Percentiles rank a stretch among this genome's conserved stretches.
These are phyloP conservation scores for Eutrema japonicum DNA, from an alignment of 345 rosid genomes.

Conservation along the genomic window DNA sequence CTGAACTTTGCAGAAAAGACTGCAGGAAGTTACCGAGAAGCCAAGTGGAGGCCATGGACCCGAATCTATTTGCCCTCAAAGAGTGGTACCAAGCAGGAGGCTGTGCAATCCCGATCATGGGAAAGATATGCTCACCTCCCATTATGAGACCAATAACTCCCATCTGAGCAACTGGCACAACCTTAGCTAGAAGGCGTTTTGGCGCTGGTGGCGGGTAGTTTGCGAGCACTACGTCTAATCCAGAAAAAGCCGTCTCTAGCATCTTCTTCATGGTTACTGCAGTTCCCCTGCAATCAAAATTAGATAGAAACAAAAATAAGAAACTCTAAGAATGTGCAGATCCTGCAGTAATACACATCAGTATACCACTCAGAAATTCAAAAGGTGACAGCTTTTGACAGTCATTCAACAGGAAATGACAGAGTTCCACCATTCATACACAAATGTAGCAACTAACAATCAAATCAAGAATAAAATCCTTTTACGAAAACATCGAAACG, in stretches of 20 bases:
- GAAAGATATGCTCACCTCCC: slow-evolving; percentile 72
- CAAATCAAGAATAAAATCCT: too few species aligned
- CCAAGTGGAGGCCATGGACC: slow-evolving; percentile 76
- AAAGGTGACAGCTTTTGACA: neutral
- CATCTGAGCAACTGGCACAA: slow-evolving; percentile 62
- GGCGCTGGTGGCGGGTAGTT: slow-evolving; percentile 70
- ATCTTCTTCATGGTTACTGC: slow-evolving; percentile 73
- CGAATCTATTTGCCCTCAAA: slow-evolving; percentile 69
- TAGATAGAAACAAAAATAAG: neutral
- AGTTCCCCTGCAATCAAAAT: slow-evolving; percentile 52
- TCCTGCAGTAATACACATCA: too few species aligned
- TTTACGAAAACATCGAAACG: neutral
- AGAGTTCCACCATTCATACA: too few species aligned
- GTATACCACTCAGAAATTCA: neutral
- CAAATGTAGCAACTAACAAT: too few species aligned
- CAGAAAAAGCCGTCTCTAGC: slow-evolving; percentile 69
- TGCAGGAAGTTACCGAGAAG: slow-evolving; percentile 77
- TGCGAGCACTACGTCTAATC: slow-evolving; percentile 64
- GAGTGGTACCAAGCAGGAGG: slow-evolving; percentile 70
- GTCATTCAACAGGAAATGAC: slow-evolving; percentile 48
- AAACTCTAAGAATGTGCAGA: neutral
- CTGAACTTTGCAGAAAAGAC: slow-evolving; percentile 71
- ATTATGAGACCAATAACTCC: slow-evolving; percentile 63
- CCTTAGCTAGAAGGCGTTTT: slow-evolving; percentile 58
- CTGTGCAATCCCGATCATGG: slow-evolving; percentile 58